A percentile compares a stretch with the other conserved stretches of the same genome.
Evolutionary conservation across 2,329 filamentous ascomycete species (phyloP).

Genomic region (Pyricularia sp.): DNA sequence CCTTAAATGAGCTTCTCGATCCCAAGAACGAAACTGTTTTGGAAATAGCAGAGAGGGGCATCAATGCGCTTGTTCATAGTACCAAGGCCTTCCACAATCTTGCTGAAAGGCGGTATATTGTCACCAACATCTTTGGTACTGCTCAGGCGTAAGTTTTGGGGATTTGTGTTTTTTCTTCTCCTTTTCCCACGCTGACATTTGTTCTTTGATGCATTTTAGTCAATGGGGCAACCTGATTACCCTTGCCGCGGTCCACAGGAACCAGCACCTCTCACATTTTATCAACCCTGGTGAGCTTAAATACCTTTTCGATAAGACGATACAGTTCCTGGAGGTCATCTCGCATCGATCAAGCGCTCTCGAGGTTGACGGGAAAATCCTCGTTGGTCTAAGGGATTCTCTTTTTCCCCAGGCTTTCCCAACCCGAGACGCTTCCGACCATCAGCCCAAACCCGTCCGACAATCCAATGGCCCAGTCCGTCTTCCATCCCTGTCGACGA

Average conservation of each 20-base stretch:
- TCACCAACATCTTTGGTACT: slow-evolving; percentile 95
- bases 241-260: slow-evolving; percentile 71
- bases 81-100: slow-evolving; percentile 71
- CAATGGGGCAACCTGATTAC: slow-evolving; percentile 97
- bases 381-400: slow-evolving; percentile 42
- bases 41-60: slow-evolving; percentile 49
- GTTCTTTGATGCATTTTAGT: slow-evolving; percentile 32
- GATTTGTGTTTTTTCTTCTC: too few relatives aligned
- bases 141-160: slow-evolving; percentile 42
- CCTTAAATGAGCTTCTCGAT: background rate
- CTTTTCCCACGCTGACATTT: slow-evolving; percentile 7
- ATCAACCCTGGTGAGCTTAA: slow-evolving; percentile 48
- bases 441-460: too few relatives aligned
- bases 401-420: too few relatives aligned
- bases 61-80: slow-evolving; percentile 71
- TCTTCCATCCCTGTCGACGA: too few relatives aligned
- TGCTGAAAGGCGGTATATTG: slow-evolving; percentile 58
- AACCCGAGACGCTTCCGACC: too few relatives aligned
- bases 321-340: slow-evolving; percentile 63
- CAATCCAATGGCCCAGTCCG: too few relatives aligned
- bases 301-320: slow-evolving; percentile 61
- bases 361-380: slow-evolving; percentile 62
- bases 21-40: slow-evolving; percentile 28
- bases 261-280: slow-evolving; percentile 48
- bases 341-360: slow-evolving; percentile 68